These are phyloP conservation scores for Yamadazyma triangularis DNA, from an alignment of 1,139 yeast species.

Conservation along the genomic window DNA sequence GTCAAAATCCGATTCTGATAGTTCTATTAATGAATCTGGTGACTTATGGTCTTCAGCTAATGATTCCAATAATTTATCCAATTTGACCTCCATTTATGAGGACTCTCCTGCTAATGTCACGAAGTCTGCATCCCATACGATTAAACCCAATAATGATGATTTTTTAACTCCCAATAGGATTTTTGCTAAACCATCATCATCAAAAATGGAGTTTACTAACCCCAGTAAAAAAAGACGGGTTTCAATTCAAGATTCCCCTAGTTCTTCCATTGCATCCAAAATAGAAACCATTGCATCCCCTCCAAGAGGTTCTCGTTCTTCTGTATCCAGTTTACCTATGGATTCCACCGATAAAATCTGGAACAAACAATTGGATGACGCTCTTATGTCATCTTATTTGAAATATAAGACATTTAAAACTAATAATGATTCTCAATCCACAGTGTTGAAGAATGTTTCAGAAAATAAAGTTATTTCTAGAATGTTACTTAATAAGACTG, in stretches of 20 bases:
- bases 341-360: conserved; percentile 29
- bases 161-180: conserved; percentile 30
- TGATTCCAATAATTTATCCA: conserved; percentile 22
- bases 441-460: conserved; percentile 29
- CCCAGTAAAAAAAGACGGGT: conserved; percentile 9
- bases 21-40: conserved; percentile 12
- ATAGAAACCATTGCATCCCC: conserved; percentile 34
- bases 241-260: conserved; percentile 28
- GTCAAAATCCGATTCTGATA: conserved; percentile 4
- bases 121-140: too few relatives aligned
- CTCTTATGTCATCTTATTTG: conserved; percentile 30
- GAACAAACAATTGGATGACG: conserved; percentile 35
- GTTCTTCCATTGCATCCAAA: conserved; percentile 33
- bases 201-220: not conserved
- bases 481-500: conserved; percentile 37
- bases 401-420: conserved; percentile 34
- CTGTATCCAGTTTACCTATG: conserved; percentile 8
- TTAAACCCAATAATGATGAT: conserved; percentile 4
- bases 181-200: conserved; percentile 4
- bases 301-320: conserved; percentile 18
- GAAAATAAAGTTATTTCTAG: conserved; percentile 41
- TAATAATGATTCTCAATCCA: conserved; percentile 20
- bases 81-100: conserved; percentile 26
- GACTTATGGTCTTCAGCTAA: conserved; percentile 22
- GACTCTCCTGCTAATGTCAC: not conserved